A percentile compares a stretch with the other conserved stretches of the same genome.
phyloP scores from a whole-genome alignment of 768 basidiomycete species.

The Coprinellus aureogranulatus region DNA sequence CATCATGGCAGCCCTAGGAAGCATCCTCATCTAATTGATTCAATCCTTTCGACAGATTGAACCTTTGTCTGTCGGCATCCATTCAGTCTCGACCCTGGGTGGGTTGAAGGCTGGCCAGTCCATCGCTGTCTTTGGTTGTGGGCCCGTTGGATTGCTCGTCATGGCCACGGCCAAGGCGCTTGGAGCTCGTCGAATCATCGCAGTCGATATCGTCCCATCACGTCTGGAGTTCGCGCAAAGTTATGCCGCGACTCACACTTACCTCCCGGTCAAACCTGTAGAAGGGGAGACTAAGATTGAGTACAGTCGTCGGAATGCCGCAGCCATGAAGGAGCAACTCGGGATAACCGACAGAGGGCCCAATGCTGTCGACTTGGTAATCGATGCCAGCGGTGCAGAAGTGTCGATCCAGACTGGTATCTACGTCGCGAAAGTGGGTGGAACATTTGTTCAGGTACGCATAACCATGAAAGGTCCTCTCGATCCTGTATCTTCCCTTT shows the following conservation, averaged over 20 bases:
- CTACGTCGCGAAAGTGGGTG: slow-evolving; percentile 71
- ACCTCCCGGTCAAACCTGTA: slow-evolving; percentile 56
- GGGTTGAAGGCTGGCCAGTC: slow-evolving; percentile 69
- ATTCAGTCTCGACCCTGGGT: slow-evolving; percentile 79
- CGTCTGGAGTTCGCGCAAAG: slow-evolving; percentile 84
- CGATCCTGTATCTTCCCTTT: not conserved
- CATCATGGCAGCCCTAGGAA: not conserved
- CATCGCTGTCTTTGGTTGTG: slow-evolving; percentile 84
- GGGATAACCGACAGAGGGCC: slow-evolving; percentile 70
- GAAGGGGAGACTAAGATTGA: slow-evolving; percentile 65
- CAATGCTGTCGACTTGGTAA: slow-evolving; percentile 75
- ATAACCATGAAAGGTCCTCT: not conserved
- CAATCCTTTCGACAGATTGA: slow-evolving; percentile 62
- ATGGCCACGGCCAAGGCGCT: slow-evolving; percentile 96
- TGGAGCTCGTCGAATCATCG: slow-evolving; percentile 81
- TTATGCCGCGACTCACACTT: slow-evolving; percentile 81
- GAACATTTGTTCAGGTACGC: slow-evolving; percentile 65
- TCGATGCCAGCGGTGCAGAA: slow-evolving; percentile 93
- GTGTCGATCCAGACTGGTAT: slow-evolving; percentile 87
- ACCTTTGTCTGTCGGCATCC: slow-evolving; percentile 89
- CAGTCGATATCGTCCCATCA: slow-evolving; percentile 71
- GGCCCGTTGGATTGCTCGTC: slow-evolving; percentile 83
- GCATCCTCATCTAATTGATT: not conserved
- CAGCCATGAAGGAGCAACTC: slow-evolving; percentile 60
- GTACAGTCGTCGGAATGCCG: slow-evolving; percentile 73